phyloP scores from a whole-genome alignment of 108 stramenopile species.

The Conticribra guillardii region DNA sequence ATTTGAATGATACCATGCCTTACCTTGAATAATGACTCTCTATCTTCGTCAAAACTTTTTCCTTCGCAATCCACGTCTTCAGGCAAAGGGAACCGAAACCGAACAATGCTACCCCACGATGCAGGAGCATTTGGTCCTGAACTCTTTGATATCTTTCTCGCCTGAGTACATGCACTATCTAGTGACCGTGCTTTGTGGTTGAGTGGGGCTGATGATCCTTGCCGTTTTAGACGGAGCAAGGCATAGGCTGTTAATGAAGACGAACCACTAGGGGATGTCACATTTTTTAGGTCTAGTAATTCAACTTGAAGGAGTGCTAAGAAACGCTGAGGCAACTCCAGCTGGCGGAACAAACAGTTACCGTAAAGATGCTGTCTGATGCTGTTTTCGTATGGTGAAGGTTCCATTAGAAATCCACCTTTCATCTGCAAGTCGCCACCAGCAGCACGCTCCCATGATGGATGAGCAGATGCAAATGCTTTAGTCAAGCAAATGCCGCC shows the following conservation, averaged over 20 bases:
- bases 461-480: slow-evolving; percentile 79
- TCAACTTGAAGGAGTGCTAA: slow-evolving; percentile 92
- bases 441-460: slow-evolving; percentile 83
- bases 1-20: slow-evolving; percentile 7
- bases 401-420: slow-evolving; percentile 61
- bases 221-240: slow-evolving; percentile 76
- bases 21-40: slow-evolving; percentile 81
- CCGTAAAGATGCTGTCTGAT: slow-evolving; percentile 83
- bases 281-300: slow-evolving; percentile 93
- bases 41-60: slow-evolving; percentile 67
- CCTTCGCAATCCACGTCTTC: slow-evolving; percentile 79
- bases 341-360: slow-evolving; percentile 80
- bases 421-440: slow-evolving; percentile 79
- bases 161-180: slow-evolving; percentile 73
- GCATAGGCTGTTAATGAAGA: slow-evolving; percentile 81
- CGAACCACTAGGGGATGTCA: slow-evolving; percentile 89
- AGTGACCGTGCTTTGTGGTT: slow-evolving; percentile 81
- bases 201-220: slow-evolving; percentile 68
- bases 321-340: slow-evolving; percentile 89
- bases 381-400: slow-evolving; percentile 70
- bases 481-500: slow-evolving; percentile 77
- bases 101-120: slow-evolving; percentile 87
- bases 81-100: slow-evolving; percentile 87
- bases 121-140: slow-evolving; percentile 90
- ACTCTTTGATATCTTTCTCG: slow-evolving; percentile 79